phyloP scores from a whole-genome alignment of 2,329 filamentous ascomycete species.

The Hysterium pulicare region DNA sequence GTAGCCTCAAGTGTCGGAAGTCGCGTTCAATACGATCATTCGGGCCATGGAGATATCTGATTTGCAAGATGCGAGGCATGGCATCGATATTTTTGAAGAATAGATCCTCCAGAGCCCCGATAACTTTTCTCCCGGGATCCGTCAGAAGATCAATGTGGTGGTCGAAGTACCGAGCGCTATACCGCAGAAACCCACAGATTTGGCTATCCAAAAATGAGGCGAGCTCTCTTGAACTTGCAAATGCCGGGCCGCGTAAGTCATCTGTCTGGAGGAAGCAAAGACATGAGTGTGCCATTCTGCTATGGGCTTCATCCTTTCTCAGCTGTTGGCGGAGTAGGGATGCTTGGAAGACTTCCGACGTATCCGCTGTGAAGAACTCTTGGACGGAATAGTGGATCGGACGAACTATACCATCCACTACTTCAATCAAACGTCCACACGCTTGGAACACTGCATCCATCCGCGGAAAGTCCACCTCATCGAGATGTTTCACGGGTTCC shows the following conservation, averaged over 20 bases:
- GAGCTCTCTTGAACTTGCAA: background rate
- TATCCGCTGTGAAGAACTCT: slow-evolving; percentile 14
- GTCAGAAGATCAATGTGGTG: slow-evolving; percentile 11
- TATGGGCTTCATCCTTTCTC: slow-evolving; percentile 8
- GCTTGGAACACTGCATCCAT: too few relatives aligned
- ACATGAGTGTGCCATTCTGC: slow-evolving; percentile 8
- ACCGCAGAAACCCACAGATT: slow-evolving; percentile 9
- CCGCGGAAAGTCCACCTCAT: too few relatives aligned
- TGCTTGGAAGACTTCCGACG: slow-evolving; percentile 2
- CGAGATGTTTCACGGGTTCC: too few relatives aligned
- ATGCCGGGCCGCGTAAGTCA: slow-evolving; percentile 1
- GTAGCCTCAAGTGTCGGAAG: slow-evolving; percentile 10
- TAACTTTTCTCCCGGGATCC: background rate
- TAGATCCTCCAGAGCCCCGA: slow-evolving; percentile 7
- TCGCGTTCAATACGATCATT: background rate
- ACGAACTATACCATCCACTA: slow-evolving; percentile 8
- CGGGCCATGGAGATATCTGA: slow-evolving; percentile 6
- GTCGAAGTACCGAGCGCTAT: slow-evolving; percentile 12
- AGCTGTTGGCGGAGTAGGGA: slow-evolving; percentile 2
- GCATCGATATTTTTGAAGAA: slow-evolving; percentile 5
- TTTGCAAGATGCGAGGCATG: slow-evolving; percentile 16
- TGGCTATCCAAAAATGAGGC: background rate
- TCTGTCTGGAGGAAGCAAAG: slow-evolving; percentile 9
- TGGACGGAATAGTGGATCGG: slow-evolving; percentile 21
- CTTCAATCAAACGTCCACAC: slow-evolving; percentile 17